These are phyloP conservation scores for Bipolaris bicolor DNA, from an alignment of 2,329 filamentous ascomycete species.

Conservation along the genomic window DNA sequence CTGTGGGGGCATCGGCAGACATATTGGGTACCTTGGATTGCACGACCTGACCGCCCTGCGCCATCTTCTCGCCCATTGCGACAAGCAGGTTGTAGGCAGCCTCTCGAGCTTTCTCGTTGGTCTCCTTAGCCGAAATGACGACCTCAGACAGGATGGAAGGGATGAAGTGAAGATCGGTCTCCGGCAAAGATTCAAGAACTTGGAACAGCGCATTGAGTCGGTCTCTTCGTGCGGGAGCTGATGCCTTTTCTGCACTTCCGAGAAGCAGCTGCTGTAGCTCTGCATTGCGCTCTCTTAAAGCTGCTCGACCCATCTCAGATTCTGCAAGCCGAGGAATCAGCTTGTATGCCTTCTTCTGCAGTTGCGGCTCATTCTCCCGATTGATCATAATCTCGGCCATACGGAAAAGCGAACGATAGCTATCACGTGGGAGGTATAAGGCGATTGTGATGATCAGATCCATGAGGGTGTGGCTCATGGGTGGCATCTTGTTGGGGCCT, in stretches of 20 bases:
- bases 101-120: constrained; percentile 91
- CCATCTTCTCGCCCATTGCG: constrained; percentile 83
- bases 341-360: constrained; percentile 99
- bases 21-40: constrained; percentile 89
- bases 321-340: constrained; percentile 88
- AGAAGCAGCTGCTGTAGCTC: constrained; percentile 86
- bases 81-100: constrained; percentile 90
- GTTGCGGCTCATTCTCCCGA: constrained; percentile 81
- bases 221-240: constrained; percentile 83
- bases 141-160: constrained; percentile 90
- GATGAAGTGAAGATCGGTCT: constrained; percentile 86
- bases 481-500: constrained; percentile 77
- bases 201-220: constrained; percentile 82
- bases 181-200: constrained; percentile 78
- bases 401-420: constrained; percentile 82
- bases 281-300: constrained; percentile 73
- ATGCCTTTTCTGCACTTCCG: constrained; percentile 80
- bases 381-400: constrained; percentile 84
- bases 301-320: constrained; percentile 76
- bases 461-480: constrained; percentile 93
- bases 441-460: constrained; percentile 96
- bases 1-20: constrained; percentile 77
- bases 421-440: constrained; percentile 85
- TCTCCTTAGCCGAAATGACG: constrained; percentile 95
- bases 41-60: constrained; percentile 74